phyloP scores from a whole-genome alignment of 192 early-diverging fungal genomes.

The Tieghemiomyces parasiticus region DNA sequence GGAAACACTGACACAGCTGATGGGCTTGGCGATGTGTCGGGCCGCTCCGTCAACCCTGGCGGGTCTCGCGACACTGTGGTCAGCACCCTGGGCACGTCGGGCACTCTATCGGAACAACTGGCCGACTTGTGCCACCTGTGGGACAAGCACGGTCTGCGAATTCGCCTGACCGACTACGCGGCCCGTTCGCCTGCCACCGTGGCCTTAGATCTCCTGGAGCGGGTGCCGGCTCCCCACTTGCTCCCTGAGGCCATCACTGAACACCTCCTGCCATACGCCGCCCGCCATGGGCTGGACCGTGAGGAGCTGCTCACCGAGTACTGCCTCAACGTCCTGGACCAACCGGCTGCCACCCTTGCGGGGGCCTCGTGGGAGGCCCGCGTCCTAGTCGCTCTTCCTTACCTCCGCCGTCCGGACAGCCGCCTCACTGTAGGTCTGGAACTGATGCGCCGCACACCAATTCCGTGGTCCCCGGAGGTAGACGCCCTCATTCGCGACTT shows the following conservation, averaged over 20 bases:
- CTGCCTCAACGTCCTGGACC: constrained; percentile 39
- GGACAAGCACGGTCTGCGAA: constrained; percentile 25
- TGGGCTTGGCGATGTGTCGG: not conserved
- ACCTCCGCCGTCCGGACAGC: constrained; percentile 19
- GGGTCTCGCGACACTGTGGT: not conserved
- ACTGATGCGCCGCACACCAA: constrained; percentile 39
- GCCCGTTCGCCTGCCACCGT: constrained; percentile 23
- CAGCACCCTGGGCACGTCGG: not conserved
- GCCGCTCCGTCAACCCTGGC: not conserved
- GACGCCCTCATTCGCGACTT: constrained; percentile 23
- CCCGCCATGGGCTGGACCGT: constrained; percentile 29
- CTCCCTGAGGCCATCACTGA: constrained; percentile 29
- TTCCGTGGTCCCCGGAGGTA: constrained; percentile 45
- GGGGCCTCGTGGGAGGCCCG: constrained; percentile 37
- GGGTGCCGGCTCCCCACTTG: constrained; percentile 41
- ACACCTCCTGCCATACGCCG: constrained; percentile 41
- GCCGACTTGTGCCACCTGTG: constrained; percentile 38
- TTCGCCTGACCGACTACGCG: constrained; percentile 35
- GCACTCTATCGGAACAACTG: constrained; percentile 28
- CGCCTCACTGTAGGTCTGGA: constrained; percentile 33
- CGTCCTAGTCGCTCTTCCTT: constrained; percentile 30
- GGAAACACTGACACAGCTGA: constrained; percentile 12
- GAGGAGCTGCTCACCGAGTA: constrained; percentile 38
- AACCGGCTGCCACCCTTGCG: not conserved
- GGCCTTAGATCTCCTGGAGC: constrained; percentile 42